Percentiles rank a stretch among this genome's conserved stretches.
These are phyloP conservation scores for Prunus padus DNA, from an alignment of 306 rosid species.

Conservation along the genomic window DNA sequence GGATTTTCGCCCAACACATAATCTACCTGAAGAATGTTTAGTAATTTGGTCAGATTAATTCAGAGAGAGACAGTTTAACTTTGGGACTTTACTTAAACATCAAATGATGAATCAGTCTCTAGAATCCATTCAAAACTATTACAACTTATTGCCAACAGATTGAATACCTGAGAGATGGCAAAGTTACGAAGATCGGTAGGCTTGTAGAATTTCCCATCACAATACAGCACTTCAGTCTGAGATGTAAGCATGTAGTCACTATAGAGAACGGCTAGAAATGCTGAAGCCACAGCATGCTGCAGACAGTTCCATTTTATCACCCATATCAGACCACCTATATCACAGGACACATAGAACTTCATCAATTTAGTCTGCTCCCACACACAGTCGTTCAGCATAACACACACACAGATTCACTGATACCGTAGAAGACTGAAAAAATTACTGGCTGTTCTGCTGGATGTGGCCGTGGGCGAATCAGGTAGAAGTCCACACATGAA, in stretches of 20 bases:
- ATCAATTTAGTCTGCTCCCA: background rate
- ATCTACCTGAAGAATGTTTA: conserved; percentile 43
- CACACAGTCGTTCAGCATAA: background rate
- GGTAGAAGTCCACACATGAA: conserved; percentile 59
- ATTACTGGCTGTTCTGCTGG: conserved; percentile 59
- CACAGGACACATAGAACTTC: background rate
- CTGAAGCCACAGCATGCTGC: conserved; percentile 60
- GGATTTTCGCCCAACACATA: conserved; percentile 60
- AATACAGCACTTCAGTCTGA: conserved; percentile 46
- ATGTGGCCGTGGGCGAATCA: conserved; percentile 61
- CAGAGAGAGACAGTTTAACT: background rate
- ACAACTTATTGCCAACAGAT: conserved; percentile 3
- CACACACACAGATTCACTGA: background rate
- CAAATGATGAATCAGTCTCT: too few relatives aligned
- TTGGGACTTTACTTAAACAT: too few relatives aligned
- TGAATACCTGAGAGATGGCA: conserved; percentile 58
- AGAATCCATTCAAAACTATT: too few relatives aligned
- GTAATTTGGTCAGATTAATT: background rate
- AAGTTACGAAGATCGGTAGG: conserved; percentile 59
- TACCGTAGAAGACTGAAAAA: background rate
- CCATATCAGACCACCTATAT: conserved; percentile 69
- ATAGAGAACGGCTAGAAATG: conserved; percentile 62
- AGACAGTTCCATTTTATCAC: conserved; percentile 48
- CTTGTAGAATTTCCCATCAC: conserved; percentile 43
- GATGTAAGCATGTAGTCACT: conserved; percentile 71